A percentile compares a stretch with the other conserved stretches of the same genome.
These are phyloP conservation scores for Fabrea salina DNA, from an alignment of 169 alveolate genomes.

Conservation along the genomic window DNA sequence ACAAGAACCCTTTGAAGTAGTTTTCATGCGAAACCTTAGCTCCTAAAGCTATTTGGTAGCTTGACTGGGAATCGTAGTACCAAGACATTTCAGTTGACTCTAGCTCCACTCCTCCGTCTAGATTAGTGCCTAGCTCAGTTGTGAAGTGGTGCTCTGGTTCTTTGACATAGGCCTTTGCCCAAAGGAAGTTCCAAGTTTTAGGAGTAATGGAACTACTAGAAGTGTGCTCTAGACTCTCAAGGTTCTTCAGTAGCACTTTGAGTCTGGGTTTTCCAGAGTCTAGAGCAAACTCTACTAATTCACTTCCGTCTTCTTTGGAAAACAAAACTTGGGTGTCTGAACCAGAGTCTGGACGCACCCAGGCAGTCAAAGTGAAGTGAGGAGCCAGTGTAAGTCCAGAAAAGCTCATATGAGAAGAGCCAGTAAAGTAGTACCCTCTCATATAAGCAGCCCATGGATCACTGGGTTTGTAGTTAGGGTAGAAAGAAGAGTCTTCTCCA, in stretches of 20 bases:
- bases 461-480: not conserved
- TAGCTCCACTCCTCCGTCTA: too few species aligned
- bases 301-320: not conserved
- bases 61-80: too few species aligned
- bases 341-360: not conserved
- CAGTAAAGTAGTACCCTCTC: slow-evolving; percentile 15
- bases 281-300: not conserved
- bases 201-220: not conserved
- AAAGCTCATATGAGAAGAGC: not conserved
- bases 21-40: too few species aligned
- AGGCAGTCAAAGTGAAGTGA: not conserved
- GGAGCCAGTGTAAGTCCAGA: not conserved
- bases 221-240: not conserved
- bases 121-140: too few species aligned
- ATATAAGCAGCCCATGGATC: not conserved
- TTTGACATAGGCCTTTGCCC: not conserved
- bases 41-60: too few species aligned
- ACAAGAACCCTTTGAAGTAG: slow-evolving; percentile 11
- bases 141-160: too few species aligned
- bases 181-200: not conserved
- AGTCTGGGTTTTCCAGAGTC: not conserved
- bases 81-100: too few species aligned
- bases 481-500: not conserved
- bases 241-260: not conserved
- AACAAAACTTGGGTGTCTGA: not conserved